Evolutionary conservation across 2,329 filamentous ascomycete genomes (phyloP).

Genomic region (Xylariaceae sp.): DNA sequence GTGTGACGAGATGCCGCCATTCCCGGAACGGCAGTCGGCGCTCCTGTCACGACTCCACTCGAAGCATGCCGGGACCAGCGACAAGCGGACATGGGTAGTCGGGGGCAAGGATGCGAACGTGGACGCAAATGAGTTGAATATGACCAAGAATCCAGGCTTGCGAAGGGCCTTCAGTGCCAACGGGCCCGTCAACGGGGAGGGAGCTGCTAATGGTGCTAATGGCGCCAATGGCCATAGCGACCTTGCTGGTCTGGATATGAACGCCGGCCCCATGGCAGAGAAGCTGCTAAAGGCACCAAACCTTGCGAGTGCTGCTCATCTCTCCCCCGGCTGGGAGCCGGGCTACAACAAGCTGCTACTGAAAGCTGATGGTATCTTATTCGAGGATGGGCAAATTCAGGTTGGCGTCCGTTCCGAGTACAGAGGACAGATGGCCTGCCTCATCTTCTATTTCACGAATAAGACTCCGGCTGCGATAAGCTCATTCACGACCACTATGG

Average conservation of each 20-base stretch:
- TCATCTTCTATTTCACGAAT: constrained; percentile 95
- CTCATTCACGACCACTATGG: constrained; percentile 90
- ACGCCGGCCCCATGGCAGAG: constrained; percentile 46
- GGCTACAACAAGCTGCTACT: constrained; percentile 82
- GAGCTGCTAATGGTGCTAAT: constrained; percentile 35
- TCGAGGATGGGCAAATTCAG: constrained; percentile 91
- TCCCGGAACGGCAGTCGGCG: constrained; percentile 89
- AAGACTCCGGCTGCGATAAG: constrained; percentile 78
- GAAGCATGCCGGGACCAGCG: constrained; percentile 85
- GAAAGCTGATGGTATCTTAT: constrained; percentile 76
- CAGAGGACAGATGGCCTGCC: constrained; percentile 85
- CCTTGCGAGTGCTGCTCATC: constrained; percentile 81
- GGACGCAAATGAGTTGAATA: constrained; percentile 68
- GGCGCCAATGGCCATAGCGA: constrained; percentile 51
- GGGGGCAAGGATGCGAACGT: constrained; percentile 90
- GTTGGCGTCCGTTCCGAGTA: constrained; percentile 91
- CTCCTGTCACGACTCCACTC: constrained; percentile 87
- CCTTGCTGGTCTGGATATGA: constrained; percentile 77
- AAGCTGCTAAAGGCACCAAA: constrained; percentile 65
- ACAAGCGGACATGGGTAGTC: constrained; percentile 97
- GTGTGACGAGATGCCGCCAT: constrained; percentile 98
- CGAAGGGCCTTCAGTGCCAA: constrained; percentile 76
- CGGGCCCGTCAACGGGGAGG: constrained; percentile 41
- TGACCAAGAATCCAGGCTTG: constrained; percentile 73
- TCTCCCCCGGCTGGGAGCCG: constrained; percentile 90